Percentiles rank a stretch among this genome's conserved stretches.
phyloP scores from a whole-genome alignment of 768 basidiomycete species.

The Hemileccinum rubropunctum region DNA sequence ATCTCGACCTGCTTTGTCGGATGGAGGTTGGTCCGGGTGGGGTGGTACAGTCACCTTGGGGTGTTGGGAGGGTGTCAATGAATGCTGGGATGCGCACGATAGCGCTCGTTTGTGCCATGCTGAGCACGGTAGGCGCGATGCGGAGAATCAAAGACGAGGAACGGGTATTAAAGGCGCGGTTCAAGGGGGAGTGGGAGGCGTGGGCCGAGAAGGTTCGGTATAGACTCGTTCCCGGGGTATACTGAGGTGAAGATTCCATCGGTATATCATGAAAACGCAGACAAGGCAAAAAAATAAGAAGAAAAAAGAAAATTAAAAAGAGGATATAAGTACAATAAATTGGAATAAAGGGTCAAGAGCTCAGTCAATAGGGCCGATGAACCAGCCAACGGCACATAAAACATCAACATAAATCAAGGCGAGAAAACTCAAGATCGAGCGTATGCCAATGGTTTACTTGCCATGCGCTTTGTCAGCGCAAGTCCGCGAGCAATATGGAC shows the following conservation, averaged over 20 bases:
- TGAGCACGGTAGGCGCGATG: constrained; percentile 6
- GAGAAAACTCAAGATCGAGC: background rate
- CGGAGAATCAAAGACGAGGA: constrained; percentile 13
- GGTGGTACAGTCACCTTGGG: no score
- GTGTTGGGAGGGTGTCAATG: background rate
- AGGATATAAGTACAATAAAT: background rate
- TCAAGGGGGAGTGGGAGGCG: constrained; percentile 21
- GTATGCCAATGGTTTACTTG: constrained; percentile 1
- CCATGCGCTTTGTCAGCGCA: constrained; percentile 21
- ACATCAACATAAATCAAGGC: background rate
- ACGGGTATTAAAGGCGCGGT: constrained; percentile 6
- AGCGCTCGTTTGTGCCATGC: constrained; percentile 7
- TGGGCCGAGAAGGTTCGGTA: constrained; percentile 48
- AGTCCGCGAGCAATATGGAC: constrained; percentile 25
- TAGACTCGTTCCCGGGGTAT: constrained; percentile 47
- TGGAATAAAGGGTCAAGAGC: background rate
- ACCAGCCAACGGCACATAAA: constrained; percentile 3
- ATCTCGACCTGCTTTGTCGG: constrained; percentile 3
- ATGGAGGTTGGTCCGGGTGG: no score
- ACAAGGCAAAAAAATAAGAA: background rate
- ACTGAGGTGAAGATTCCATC: constrained; percentile 23
- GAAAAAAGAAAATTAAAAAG: no score
- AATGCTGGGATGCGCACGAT: constrained; percentile 6
- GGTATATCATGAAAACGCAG: background rate
- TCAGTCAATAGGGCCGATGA: background rate